Conservation (phyloP, 805 yeast genomes). For the Spathaspora sp. region DNA sequence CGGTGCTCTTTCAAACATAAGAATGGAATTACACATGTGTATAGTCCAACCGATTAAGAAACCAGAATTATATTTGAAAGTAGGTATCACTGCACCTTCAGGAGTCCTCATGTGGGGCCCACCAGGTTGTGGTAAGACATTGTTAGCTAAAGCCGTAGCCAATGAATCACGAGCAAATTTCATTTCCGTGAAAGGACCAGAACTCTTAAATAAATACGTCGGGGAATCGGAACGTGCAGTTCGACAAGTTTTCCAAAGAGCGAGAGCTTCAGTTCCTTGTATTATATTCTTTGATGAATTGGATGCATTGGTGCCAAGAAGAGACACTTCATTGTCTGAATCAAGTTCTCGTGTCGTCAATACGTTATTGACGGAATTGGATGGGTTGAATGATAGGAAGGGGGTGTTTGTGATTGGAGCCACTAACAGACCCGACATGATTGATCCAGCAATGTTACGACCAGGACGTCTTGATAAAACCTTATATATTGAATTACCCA, state of each 20-base stretch:
- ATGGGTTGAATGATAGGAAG: conserved; percentile 87
- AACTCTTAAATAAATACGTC: conserved; percentile 86
- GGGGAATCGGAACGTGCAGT: conserved; percentile 96
- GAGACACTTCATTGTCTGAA: conserved; percentile 86
- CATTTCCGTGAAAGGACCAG: conserved; percentile 95
- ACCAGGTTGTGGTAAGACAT: conserved; percentile 98
- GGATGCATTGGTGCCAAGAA: conserved; percentile 92
- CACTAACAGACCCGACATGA: conserved; percentile 96
- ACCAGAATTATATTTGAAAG: conserved; percentile 85
- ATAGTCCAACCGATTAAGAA: conserved; percentile 93
- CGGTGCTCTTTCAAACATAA: conserved; percentile 77
- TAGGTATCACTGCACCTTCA: conserved; percentile 94
- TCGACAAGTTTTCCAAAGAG: conserved; percentile 88
- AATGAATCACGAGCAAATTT: conserved; percentile 96
- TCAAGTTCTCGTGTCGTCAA: conserved; percentile 92
- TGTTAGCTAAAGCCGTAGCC: conserved; percentile 96
- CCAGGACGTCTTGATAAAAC: conserved; percentile 96
- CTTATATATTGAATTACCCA: conserved; percentile 85
- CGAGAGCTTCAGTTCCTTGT: conserved; percentile 90
- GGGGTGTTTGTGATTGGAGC: conserved; percentile 97
- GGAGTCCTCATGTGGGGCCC: conserved; percentile 99
- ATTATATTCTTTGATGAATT: conserved; percentile 93
- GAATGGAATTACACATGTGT: conserved; percentile 94
- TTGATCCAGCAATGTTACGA: conserved; percentile 95
- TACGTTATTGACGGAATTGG: conserved; percentile 88